Evolutionary conservation across 805 yeast species (phyloP), one percentile per base, ranked within the genome.

Genomic region (Yarrowia hollandica): DNA sequence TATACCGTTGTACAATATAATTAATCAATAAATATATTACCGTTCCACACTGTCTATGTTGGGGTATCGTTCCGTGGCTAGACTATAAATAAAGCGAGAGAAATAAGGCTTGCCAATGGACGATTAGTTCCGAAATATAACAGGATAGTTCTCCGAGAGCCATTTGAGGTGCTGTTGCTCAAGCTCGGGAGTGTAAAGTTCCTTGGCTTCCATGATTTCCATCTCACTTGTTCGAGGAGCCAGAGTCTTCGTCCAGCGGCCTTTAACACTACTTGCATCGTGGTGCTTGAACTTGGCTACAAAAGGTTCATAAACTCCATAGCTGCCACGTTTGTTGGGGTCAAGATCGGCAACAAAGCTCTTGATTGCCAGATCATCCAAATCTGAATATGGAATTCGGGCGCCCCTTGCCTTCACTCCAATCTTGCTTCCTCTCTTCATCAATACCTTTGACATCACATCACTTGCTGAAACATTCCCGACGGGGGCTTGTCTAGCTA

Each of bases 191-290:
- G 54, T 44, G 19, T 28, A 44, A 1, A 4, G 19, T 15, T 30
- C 23, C 19, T 44, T 44, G 19, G 54, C 54, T 15, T 44, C 54
- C 19, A 44, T 10, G 9, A 44, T n/a, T n/a, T 44, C 54, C 4
- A 31, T 21, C 28, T 44, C 54, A n/a, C 5, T 21, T 9, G 54
- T 44, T n/a, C 54, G 18, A n/a, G 37, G 28, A 9, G 10, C 54
- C 15, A 48, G 39, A 3, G 55, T 48, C 30, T 48, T 48, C 0
- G 30, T 33, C 55, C 55, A 48, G 8, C 55, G 39, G 5, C 55
- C 39, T 31, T 48, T 48, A 7, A 48, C 55, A 15, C 55, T 48
- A 22, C 39, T 33, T 15, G 30, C 39, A 7, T 48, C 38, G 30
- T 48, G 55, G 14, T 48, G 55, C 1, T 6, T 11, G 31, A 6